phyloP scores from a whole-genome alignment of 129 eudicot genomes.

The Helianthus tuberosus region DNA sequence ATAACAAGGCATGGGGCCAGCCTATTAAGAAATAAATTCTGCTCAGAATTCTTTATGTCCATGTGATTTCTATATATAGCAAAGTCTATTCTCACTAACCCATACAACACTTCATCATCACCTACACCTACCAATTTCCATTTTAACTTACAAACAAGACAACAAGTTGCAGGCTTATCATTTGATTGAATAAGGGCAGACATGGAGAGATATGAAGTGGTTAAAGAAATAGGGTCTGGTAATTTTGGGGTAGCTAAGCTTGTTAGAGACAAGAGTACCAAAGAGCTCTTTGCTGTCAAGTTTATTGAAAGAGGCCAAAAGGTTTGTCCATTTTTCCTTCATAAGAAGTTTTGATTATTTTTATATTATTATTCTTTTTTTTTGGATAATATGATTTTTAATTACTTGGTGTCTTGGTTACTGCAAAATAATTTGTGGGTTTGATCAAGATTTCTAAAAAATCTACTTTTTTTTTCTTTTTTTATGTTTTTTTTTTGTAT shows the following conservation, averaged over 20 bases:
- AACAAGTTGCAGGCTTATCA: slow-evolving; percentile 14
- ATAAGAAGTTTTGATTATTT: slow-evolving; percentile 4
- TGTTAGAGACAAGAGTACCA: slow-evolving; percentile 54
- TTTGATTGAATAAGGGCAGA: slow-evolving; percentile 11
- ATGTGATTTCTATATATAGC: slow-evolving; percentile 23
- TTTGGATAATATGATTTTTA: not conserved
- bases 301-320: slow-evolving; percentile 67
- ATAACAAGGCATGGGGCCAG: slow-evolving; percentile 33
- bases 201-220: slow-evolving; percentile 67
- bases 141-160: slow-evolving; percentile 10
- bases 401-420: slow-evolving; percentile 8
- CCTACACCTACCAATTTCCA: slow-evolving; percentile 30
- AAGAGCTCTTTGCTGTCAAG: slow-evolving; percentile 66
- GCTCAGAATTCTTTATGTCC: slow-evolving; percentile 12
- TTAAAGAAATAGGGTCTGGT: slow-evolving; percentile 74
- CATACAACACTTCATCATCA: slow-evolving; percentile 24
- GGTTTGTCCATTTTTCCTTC: slow-evolving; percentile 31
- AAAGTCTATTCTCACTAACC: slow-evolving; percentile 31
- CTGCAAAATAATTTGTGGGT: slow-evolving; percentile 11
- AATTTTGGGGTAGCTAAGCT: slow-evolving; percentile 78
- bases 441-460: slow-evolving; percentile 16
- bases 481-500: not conserved
- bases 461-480: not conserved
- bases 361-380: not conserved
- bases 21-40: not conserved